These are phyloP conservation scores for Mortierella sp. DNA, from an alignment of 371 early-diverging fungal species.

Conservation along the genomic window DNA sequence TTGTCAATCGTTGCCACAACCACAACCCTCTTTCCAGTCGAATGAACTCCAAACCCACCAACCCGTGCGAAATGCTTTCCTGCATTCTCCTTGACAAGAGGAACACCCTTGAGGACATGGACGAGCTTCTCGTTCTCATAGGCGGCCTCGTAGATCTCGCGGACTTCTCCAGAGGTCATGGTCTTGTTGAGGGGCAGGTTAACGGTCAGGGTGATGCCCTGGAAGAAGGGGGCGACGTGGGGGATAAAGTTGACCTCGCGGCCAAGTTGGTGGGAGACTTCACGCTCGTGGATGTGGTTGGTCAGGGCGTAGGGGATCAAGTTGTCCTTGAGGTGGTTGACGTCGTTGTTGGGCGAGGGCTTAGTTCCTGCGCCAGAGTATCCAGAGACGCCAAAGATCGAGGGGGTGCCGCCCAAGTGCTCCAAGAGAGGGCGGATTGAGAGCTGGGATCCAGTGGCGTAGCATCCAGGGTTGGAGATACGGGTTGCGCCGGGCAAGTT, in stretches of 20 bases:
- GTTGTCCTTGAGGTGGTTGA: conserved; percentile 86
- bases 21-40: conserved; percentile 86
- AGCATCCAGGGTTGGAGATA: conserved; percentile 97
- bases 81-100: conserved; percentile 90
- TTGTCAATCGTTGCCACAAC: conserved; percentile 96
- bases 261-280: conserved; percentile 87
- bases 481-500: conserved; percentile 70
- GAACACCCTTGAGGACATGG: conserved; percentile 79
- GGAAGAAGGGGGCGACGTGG: conserved; percentile 94
- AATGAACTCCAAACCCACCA: conserved; percentile 92
- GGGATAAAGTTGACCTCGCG: conserved; percentile 81
- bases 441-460: conserved; percentile 96
- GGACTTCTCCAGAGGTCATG: conserved; percentile 75
- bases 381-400: conserved; percentile 96
- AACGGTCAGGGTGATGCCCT: conserved; percentile 93
- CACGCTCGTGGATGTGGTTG: conserved; percentile 96
- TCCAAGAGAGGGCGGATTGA: conserved; percentile 86
- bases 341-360: conserved; percentile 95
- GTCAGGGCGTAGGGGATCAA: conserved; percentile 93
- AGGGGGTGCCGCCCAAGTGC: conserved; percentile 74
- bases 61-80: conserved; percentile 89
- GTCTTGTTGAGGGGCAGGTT: conserved; percentile 84
- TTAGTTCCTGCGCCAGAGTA: conserved; percentile 98
- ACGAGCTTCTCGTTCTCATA: conserved; percentile 89
- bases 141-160: conserved; percentile 75